phyloP scores from a whole-genome alignment of 2,329 filamentous ascomycete genomes.

The Ophiostoma perfectum region DNA sequence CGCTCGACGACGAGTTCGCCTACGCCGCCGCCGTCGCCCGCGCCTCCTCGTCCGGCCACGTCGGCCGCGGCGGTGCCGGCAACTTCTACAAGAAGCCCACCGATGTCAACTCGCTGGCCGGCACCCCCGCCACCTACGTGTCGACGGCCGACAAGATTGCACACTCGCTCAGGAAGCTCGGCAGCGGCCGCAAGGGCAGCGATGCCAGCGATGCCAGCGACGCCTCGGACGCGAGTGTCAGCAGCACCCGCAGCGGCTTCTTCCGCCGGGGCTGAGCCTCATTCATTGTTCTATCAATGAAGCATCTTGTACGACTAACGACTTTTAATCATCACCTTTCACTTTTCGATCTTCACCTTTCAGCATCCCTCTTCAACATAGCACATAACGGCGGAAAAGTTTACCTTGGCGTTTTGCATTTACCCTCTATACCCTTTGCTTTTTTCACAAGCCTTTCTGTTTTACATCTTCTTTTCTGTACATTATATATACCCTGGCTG shows the following conservation, averaged over 20 bases:
- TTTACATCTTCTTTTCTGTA: not conserved
- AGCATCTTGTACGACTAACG: conserved; percentile 36
- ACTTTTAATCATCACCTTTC: not conserved
- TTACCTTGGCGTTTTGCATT: conserved; percentile 9
- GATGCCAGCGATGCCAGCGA: conserved; percentile 33
- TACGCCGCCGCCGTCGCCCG: conserved; percentile 49
- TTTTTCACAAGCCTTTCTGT: not conserved
- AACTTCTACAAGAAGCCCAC: conserved; percentile 41
- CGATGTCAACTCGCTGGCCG: not conserved
- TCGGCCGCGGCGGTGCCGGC: conserved; percentile 60
- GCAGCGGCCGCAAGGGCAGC: conserved; percentile 31
- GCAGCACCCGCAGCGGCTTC: conserved; percentile 31
- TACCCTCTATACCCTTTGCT: conserved; percentile 10
- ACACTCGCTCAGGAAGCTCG: conserved; percentile 8
- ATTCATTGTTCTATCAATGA: not conserved
- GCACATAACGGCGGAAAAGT: not conserved
- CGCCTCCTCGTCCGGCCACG: conserved; percentile 50
- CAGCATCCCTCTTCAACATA: conserved; percentile 8
- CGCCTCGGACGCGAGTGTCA: conserved; percentile 21
- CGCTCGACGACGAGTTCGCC: conserved; percentile 62
- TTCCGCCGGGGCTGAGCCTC: conserved; percentile 17
- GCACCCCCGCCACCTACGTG: conserved; percentile 4
- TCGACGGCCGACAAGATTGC: conserved; percentile 21
- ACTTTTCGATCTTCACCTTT: too few species aligned
- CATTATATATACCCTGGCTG: conserved; percentile 19